These are phyloP conservation scores for Physcomitrellopsis africana DNA, from an alignment of 225 moss, liverwort and hornwort genomes.

Conservation along the genomic window DNA sequence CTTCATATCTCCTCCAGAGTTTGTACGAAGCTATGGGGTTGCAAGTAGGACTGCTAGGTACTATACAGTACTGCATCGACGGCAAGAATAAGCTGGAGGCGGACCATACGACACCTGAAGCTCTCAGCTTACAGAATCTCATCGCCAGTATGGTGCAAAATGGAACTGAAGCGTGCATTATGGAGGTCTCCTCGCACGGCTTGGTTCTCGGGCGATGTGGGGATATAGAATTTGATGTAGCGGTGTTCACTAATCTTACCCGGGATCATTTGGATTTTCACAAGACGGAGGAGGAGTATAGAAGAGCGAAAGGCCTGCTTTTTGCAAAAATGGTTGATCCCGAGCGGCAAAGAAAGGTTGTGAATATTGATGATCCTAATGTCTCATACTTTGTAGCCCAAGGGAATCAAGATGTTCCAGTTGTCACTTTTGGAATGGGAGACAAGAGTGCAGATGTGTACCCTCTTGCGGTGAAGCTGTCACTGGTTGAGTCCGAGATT, in stretches of 20 bases:
- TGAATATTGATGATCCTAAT: slow-evolving; percentile 84
- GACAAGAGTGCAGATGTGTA: slow-evolving; percentile 81
- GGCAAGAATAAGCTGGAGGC: slow-evolving; percentile 73
- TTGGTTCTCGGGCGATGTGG: slow-evolving; percentile 79
- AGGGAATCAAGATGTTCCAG: slow-evolving; percentile 78
- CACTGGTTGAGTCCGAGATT: slow-evolving; percentile 92
- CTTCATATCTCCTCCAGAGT: slow-evolving; percentile 76
- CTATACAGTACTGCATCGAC: slow-evolving; percentile 85
- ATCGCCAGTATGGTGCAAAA: slow-evolving; percentile 94
- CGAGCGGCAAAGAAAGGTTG: slow-evolving; percentile 80
- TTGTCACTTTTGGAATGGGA: slow-evolving; percentile 83
- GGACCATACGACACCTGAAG: slow-evolving; percentile 84
- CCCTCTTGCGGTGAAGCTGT: slow-evolving; percentile 90
- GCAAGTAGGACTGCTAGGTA: slow-evolving; percentile 82
- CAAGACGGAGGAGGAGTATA: slow-evolving; percentile 75
- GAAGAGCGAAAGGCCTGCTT: slow-evolving; percentile 80
- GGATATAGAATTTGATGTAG: slow-evolving; percentile 93
- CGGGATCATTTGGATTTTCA: slow-evolving; percentile 98
- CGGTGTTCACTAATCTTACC: slow-evolving; percentile 89
- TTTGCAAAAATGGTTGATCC: slow-evolving; percentile 98
- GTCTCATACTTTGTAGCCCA: slow-evolving; percentile 74
- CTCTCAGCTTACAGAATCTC: slow-evolving; percentile 80
- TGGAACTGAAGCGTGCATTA: slow-evolving; percentile 78
- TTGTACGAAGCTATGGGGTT: slow-evolving; percentile 93
- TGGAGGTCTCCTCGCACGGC: slow-evolving; percentile 98